Evolutionary conservation across 179 eudicot species (phyloP).

Genomic region (Gypsophila paniculata): DNA sequence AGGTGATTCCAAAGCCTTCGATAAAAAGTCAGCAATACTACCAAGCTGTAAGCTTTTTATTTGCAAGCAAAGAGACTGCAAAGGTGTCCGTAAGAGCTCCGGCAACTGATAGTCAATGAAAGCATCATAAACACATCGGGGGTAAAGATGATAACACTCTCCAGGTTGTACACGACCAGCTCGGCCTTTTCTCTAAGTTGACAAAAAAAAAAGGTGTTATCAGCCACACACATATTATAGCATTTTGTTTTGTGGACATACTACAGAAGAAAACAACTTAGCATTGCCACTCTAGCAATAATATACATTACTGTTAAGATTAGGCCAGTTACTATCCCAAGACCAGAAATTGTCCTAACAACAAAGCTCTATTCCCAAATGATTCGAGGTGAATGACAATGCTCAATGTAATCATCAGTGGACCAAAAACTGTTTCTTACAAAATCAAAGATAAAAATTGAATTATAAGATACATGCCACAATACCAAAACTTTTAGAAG

Average conservation of each 20-base stretch:
- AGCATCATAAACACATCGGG: constrained; percentile 82
- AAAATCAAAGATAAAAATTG: background rate
- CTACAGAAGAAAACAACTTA: background rate
- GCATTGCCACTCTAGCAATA: background rate
- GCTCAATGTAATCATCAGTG: background rate
- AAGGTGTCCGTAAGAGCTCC: constrained; percentile 83
- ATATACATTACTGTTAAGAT: background rate
- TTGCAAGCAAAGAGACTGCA: constrained; percentile 94
- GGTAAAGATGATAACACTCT: constrained; percentile 92
- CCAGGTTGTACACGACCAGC: constrained; percentile 99
- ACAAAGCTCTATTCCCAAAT: background rate
- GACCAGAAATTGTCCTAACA: too few species aligned
- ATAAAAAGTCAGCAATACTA: constrained; percentile 80
- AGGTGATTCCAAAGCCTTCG: constrained; percentile 92
- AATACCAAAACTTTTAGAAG: background rate
- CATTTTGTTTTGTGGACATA: background rate
- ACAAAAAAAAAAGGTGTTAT: constrained; percentile 6
- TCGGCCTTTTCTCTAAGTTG: constrained; percentile 74
- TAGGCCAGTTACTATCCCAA: background rate
- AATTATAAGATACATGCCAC: background rate
- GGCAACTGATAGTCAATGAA: constrained; percentile 95
- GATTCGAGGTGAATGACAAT: background rate
- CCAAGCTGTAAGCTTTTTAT: constrained; percentile 87
- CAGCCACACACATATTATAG: background rate
- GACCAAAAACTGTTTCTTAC: background rate